Percentiles rank a stretch among this genome's conserved stretches.
Conservation (phyloP, 23 red algal genomes). For the Agarophyton chilense region DNA sequence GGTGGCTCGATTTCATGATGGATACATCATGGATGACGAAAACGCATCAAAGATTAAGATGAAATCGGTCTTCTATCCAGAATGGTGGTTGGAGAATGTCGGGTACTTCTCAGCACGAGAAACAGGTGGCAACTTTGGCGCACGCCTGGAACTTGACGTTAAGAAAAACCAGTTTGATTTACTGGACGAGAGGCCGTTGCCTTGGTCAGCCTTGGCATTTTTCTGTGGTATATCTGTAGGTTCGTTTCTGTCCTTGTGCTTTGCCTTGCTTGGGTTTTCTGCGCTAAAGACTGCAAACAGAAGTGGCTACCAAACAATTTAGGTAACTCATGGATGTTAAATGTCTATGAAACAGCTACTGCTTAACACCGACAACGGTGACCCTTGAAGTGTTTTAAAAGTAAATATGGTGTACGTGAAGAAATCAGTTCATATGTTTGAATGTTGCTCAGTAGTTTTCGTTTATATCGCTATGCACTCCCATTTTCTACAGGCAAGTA, state of each 20-base stretch:
- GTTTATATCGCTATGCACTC: too few species aligned
- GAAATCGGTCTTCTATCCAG: slow-evolving; percentile 50
- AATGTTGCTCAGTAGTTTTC: too few species aligned
- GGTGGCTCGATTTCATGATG: slow-evolving; percentile 54
- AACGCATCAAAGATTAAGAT: slow-evolving; percentile 28
- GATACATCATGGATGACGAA: slow-evolving; percentile 18
- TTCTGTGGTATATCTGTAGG: neutral
- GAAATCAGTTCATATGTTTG: too few species aligned
- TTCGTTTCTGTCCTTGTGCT: neutral
- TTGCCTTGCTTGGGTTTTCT: neutral
- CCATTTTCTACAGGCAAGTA: too few species aligned
- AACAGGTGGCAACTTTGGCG: slow-evolving; percentile 29
- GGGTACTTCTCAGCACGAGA: slow-evolving; percentile 63
- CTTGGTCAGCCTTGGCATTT: slow-evolving; percentile 2
- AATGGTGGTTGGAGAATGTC: slow-evolving; percentile 54
- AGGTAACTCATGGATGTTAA: too few species aligned
- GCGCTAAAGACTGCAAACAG: neutral
- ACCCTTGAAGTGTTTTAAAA: too few species aligned
- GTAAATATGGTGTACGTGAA: too few species aligned
- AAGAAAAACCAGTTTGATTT: neutral
- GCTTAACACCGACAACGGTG: too few species aligned
- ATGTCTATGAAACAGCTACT: too few species aligned
- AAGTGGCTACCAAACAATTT: neutral
- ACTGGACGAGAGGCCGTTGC: neutral
- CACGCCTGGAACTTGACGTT: neutral